Conservation (phyloP, 2,329 filamentous ascomycete species). For the Penicillium rolfsii region DNA sequence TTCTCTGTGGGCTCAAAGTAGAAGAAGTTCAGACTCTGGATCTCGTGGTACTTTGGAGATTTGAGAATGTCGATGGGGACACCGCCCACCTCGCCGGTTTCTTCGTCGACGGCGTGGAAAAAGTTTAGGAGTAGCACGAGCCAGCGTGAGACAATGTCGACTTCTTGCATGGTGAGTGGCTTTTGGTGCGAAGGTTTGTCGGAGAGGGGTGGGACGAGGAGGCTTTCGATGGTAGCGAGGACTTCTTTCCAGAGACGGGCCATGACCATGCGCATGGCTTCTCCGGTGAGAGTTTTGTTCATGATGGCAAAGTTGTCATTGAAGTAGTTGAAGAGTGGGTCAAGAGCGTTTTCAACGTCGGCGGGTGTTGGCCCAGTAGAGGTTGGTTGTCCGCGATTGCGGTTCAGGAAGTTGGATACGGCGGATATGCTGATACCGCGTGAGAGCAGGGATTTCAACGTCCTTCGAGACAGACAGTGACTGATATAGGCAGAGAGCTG, state of each 20-base stretch:
- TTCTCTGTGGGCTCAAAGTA: conserved; percentile 93
- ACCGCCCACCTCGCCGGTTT: conserved; percentile 78
- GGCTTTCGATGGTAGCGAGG: conserved; percentile 81
- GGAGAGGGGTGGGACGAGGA: conserved; percentile 90
- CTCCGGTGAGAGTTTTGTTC: conserved; percentile 92
- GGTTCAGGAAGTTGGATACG: conserved; percentile 69
- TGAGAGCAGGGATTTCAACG: conserved; percentile 73
- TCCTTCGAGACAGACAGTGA: conserved; percentile 79
- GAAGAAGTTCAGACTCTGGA: conserved; percentile 96
- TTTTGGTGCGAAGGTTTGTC: conserved; percentile 90
- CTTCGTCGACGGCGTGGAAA: conserved; percentile 90
- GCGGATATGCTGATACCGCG: conserved; percentile 73
- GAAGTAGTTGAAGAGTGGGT: conserved; percentile 89
- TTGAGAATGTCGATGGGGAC: conserved; percentile 90
- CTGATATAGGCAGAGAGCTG: conserved; percentile 93
- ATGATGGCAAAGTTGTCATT: conserved; percentile 99
- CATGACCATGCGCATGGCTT: conserved; percentile 99
- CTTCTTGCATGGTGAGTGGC: conserved; percentile 80
- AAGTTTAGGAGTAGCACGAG: conserved; percentile 87
- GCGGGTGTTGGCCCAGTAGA: conserved; percentile 64
- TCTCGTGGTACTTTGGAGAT: conserved; percentile 96
- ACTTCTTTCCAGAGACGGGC: conserved; percentile 98
- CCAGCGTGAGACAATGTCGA: conserved; percentile 96
- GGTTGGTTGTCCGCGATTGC: conserved; percentile 54
- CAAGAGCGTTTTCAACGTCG: conserved; percentile 79